Evolutionary conservation across 139 green algal genomes (phyloP).

Genomic region (Closterium sp.): DNA sequence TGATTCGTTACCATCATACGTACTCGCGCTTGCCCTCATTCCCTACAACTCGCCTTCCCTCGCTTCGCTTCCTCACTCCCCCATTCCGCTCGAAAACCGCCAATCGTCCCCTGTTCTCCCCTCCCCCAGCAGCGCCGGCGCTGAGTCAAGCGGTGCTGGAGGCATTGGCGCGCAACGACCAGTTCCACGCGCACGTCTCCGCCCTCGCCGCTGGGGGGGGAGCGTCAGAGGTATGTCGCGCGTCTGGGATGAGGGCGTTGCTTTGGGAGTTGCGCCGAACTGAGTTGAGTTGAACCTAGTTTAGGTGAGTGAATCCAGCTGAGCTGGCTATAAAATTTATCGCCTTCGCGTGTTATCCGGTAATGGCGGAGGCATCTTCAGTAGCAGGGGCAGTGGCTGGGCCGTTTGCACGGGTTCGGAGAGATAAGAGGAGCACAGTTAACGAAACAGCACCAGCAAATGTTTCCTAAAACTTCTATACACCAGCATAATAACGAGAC

Average conservation of each 20-base stretch:
- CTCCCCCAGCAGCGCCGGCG: background rate
- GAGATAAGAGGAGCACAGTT: no score
- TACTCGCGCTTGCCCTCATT: background rate
- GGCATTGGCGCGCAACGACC: background rate
- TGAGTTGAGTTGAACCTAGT: background rate
- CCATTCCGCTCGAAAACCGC: background rate
- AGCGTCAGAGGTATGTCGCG: background rate
- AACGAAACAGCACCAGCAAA: no score
- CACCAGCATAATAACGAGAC: no score
- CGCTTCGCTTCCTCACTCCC: background rate
- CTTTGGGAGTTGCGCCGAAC: background rate
- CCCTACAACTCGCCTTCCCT: background rate
- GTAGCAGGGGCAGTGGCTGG: no score
- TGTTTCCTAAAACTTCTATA: no score
- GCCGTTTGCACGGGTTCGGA: no score
- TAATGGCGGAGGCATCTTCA: background rate
- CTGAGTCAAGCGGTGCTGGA: background rate
- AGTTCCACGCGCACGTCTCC: background rate
- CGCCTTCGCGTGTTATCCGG: background rate
- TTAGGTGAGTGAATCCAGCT: background rate
- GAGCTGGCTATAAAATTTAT: background rate
- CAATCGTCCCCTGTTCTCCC: background rate
- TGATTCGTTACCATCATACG: background rate
- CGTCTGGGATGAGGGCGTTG: no score
- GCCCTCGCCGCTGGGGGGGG: background rate